phyloP scores from a whole-genome alignment of 2,329 filamentous ascomycete genomes.

The Talaromyces islandicus region DNA sequence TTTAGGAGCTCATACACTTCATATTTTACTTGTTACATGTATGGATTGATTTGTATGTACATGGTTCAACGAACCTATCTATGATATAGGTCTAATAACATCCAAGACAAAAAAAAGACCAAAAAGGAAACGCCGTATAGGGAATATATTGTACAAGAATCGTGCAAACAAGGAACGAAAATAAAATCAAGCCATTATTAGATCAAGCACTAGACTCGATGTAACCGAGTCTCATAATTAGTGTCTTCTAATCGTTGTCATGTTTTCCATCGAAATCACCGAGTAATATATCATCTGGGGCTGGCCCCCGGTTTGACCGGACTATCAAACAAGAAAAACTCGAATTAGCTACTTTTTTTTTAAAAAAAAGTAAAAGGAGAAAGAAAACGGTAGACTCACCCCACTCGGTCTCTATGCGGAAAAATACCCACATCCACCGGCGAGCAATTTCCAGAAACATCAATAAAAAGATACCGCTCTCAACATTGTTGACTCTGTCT shows the following conservation, averaged over 20 bases:
- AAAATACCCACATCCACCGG: slow-evolving; percentile 95
- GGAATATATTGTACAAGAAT: neutral
- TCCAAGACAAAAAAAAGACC: neutral
- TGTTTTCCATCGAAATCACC: slow-evolving; percentile 65
- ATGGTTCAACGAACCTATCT: neutral
- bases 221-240: neutral
- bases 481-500: slow-evolving; percentile 77
- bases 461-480: slow-evolving; percentile 81
- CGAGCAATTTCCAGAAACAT: slow-evolving; percentile 81
- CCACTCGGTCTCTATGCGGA: slow-evolving; percentile 92
- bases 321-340: slow-evolving; percentile 27
- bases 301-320: slow-evolving; percentile 50
- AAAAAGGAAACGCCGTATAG: neutral
- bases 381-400: slow-evolving; percentile 43
- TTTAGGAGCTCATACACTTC: neutral
- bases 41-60: neutral
- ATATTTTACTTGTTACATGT: neutral
- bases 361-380: neutral
- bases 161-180: neutral
- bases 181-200: neutral
- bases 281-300: slow-evolving; percentile 65
- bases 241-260: slow-evolving; percentile 48
- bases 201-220: neutral
- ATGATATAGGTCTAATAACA: neutral
- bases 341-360: neutral